Percentiles rank a stretch among this genome's conserved stretches.
phyloP scores from a whole-genome alignment of 176 grass and related monocot species.

The Thinopyrum elongatum region DNA sequence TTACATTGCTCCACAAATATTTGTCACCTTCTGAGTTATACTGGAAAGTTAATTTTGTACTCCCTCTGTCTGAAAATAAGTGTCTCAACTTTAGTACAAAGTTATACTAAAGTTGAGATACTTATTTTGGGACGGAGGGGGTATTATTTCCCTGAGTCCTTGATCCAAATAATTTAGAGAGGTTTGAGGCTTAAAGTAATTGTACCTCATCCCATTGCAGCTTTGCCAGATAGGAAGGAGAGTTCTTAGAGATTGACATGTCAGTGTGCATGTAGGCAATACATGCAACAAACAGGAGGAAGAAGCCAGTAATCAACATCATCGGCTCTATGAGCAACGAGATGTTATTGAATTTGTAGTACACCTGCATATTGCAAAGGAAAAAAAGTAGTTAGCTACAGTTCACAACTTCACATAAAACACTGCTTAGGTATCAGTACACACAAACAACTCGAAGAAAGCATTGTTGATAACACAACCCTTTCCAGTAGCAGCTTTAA shows the following conservation, averaged over 20 bases:
- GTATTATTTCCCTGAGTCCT: background rate
- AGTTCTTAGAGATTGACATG: constrained; percentile 94
- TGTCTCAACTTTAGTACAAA: too few species aligned
- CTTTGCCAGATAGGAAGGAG: constrained; percentile 82
- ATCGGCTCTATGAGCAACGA: constrained; percentile 83
- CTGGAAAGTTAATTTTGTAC: background rate
- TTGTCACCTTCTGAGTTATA: background rate
- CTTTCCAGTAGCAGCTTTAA: constrained; percentile 15
- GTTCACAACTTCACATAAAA: constrained; percentile 17
- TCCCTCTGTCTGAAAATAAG: too few species aligned
- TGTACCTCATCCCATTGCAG: constrained; percentile 92
- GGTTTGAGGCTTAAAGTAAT: background rate
- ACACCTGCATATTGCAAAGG: constrained; percentile 65
- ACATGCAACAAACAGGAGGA: constrained; percentile 78
- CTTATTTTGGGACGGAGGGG: too few species aligned
- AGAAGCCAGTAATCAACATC: constrained; percentile 87
- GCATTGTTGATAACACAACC: background rate
- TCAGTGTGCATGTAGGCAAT: constrained; percentile 89
- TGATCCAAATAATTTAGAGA: background rate
- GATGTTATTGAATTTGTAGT: constrained; percentile 84
- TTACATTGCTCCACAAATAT: background rate
- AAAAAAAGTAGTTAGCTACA: constrained; percentile 5
- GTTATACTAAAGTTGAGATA: too few species aligned
- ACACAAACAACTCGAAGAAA: constrained; percentile 9
- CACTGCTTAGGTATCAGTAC: background rate